Percentiles rank a stretch among this genome's conserved stretches.
Conservation (phyloP, 2,329 filamentous ascomycete genomes). For the Fonsecaea monophora region DNA sequence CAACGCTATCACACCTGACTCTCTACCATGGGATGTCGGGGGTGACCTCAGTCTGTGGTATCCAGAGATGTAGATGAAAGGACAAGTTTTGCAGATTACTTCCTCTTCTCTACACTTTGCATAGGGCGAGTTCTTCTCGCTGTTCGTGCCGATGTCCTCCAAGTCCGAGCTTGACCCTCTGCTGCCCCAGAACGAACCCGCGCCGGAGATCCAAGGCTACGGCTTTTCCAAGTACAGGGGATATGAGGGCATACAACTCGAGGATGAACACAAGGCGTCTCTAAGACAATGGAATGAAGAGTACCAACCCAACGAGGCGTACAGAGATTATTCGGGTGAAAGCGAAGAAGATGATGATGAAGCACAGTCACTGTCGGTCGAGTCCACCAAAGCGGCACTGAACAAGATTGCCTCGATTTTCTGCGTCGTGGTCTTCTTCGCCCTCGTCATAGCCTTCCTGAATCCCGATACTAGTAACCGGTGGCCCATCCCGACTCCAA, state of each 20-base stretch:
- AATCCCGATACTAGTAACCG: slow-evolving; percentile 20
- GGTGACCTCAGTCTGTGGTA: neutral
- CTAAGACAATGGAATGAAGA: slow-evolving; percentile 16
- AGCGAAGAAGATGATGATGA: slow-evolving; percentile 32
- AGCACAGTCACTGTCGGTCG: slow-evolving; percentile 17
- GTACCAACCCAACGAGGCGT: neutral
- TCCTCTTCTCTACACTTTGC: neutral
- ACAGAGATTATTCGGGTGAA: neutral
- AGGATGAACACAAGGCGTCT: slow-evolving; percentile 8
- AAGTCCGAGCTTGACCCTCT: slow-evolving; percentile 39
- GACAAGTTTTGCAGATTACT: neutral
- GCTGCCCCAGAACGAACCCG: slow-evolving; percentile 38
- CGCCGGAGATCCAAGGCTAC: slow-evolving; percentile 40
- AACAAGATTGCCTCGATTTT: slow-evolving; percentile 33
- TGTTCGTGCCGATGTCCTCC: slow-evolving; percentile 17
- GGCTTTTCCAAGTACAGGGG: slow-evolving; percentile 29
- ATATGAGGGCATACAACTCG: slow-evolving; percentile 16
- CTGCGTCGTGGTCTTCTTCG: slow-evolving; percentile 36
- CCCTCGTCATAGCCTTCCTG: slow-evolving; percentile 34
- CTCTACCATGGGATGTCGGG: neutral
- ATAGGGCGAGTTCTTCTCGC: neutral
- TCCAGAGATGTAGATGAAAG: neutral
- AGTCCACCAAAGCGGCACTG: slow-evolving; percentile 28
- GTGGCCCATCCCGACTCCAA: slow-evolving; percentile 17
- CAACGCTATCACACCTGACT: neutral